A percentile compares a stretch with the other conserved stretches of the same genome.
Evolutionary conservation across 805 yeast genomes (phyloP).

Genomic region (Maudiozyma pseudohumilis): DNA sequence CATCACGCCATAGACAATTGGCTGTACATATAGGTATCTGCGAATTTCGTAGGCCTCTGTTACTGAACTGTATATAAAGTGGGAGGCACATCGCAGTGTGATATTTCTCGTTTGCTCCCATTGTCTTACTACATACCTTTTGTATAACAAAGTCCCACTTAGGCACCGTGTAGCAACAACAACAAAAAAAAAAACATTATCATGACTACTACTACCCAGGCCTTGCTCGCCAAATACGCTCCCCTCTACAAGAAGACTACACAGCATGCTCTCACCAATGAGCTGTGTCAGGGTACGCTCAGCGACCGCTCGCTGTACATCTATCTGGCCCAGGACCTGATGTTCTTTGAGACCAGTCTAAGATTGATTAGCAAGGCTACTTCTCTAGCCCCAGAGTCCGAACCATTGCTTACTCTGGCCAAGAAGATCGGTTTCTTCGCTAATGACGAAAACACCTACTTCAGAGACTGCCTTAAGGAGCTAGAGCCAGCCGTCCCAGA

Average conservation of each 20-base stretch:
- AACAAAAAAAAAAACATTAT: too few relatives aligned
- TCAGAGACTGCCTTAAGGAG: slow-evolving; percentile 28
- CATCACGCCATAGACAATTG: too few relatives aligned
- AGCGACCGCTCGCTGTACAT: slow-evolving; percentile 34
- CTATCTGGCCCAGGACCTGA: slow-evolving; percentile 41
- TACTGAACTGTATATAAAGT: too few relatives aligned
- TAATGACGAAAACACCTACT: slow-evolving; percentile 41
- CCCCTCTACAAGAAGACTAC: slow-evolving; percentile 26
- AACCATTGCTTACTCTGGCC: slow-evolving; percentile 33
- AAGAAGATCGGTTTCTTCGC: slow-evolving; percentile 44
- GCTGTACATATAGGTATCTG: too few relatives aligned
- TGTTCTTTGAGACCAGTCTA: slow-evolving; percentile 36
- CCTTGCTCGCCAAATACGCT: slow-evolving; percentile 19
- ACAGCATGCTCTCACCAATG: slow-evolving; percentile 34
- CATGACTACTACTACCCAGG: slow-evolving; percentile 11
- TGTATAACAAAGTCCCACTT: too few relatives aligned
- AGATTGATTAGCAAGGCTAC: slow-evolving; percentile 37
- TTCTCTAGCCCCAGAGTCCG: slow-evolving; percentile 33
- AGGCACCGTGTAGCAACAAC: too few relatives aligned
- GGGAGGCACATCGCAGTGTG: too few relatives aligned
- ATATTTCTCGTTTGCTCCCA: too few relatives aligned
- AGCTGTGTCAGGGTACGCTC: slow-evolving; percentile 38
- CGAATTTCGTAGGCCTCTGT: too few relatives aligned
- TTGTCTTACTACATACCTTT: too few relatives aligned
- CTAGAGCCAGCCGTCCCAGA: slow-evolving; percentile 10